A percentile compares a stretch with the other conserved stretches of the same genome.
These are phyloP conservation scores for Arctium minus DNA, from an alignment of 129 eudicot species.

Conservation along the genomic window DNA sequence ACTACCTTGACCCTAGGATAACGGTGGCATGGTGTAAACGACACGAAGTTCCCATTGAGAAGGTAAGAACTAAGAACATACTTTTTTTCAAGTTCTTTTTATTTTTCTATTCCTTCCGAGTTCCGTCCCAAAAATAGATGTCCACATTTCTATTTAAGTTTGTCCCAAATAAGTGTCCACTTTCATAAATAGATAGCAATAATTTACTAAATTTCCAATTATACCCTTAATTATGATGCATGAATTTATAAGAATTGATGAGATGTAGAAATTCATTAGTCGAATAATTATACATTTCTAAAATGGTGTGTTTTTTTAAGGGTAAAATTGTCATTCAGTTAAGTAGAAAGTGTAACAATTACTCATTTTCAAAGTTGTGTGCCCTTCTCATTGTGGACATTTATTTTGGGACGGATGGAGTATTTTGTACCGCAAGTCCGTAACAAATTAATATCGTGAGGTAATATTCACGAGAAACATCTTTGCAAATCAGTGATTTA, in stretches of 20 bases:
- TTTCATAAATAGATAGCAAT: background rate
- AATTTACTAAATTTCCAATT: background rate
- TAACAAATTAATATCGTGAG: no score
- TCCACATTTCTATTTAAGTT: no score
- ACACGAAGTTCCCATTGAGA: slow-evolving; percentile 94
- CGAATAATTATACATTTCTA: background rate
- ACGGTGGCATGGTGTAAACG: slow-evolving; percentile 99
- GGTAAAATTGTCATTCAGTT: background rate
- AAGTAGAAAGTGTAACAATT: background rate
- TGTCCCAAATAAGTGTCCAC: background rate
- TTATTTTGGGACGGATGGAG: background rate
- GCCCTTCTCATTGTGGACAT: background rate
- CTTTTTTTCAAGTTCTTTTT: background rate
- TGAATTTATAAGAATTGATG: background rate
- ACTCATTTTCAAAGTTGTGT: background rate
- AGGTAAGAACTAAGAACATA: slow-evolving; percentile 46
- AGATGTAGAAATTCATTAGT: background rate
- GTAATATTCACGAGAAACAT: no score
- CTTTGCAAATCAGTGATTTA: no score
- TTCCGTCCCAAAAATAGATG: no score
- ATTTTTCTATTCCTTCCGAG: background rate
- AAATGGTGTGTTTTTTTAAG: background rate
- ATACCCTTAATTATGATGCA: background rate
- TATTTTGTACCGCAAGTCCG: no score
- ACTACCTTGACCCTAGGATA: slow-evolving; percentile 93